Evolutionary conservation across 768 basidiomycete genomes (phyloP), one percentile per base, ranked within the genome.

Genomic region (Lactarius hengduanensis): DNA sequence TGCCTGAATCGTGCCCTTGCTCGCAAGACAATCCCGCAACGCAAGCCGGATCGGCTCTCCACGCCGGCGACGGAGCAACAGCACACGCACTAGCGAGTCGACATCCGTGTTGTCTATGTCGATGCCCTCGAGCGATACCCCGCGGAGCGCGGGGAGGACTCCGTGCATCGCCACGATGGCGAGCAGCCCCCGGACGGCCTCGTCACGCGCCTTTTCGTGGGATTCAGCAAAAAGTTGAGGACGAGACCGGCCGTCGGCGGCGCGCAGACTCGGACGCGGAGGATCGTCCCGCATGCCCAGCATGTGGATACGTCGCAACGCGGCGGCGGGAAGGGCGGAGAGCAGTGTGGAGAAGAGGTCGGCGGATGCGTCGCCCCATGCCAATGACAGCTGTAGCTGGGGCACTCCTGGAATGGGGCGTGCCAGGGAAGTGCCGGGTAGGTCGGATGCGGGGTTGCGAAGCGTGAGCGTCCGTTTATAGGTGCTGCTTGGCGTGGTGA

Each of bases 171-270:
- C 60, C 28, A 58, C 38, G n/a, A 66, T 22, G 7, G 61, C 61
- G 28, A 62, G 60, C 56, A 66, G 61, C 61, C 65, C 65, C 56
- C 45, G 56, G 28, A 54, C 65, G 38, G 57, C 65, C 65, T 66
- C 65, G 61, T 62, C 65, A 13, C 43, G 59, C 56, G 55, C 64
- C 34, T 61, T 57, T 55, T 57, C 43, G 20, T 57, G 59, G 9
- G 38, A 36, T 38, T 34, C n/a, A 41, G 54, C 59, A 43, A 45
- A 45, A 26, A 15, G 18, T 3, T 20, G 18, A 10, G 28, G 61
- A 62, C 65, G 56, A 62, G 65, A 62, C 61, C 47, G 61, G 30
- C 16, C 61, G 45, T 62, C 61, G 65, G 65, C 65, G 0, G 56
- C 20, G 45, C 61, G 45, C 45, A 20, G 28, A 28, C 45, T 54